Conservation (phyloP, 2,329 filamentous ascomycete genomes). For the Phialocephala sp. region DNA sequence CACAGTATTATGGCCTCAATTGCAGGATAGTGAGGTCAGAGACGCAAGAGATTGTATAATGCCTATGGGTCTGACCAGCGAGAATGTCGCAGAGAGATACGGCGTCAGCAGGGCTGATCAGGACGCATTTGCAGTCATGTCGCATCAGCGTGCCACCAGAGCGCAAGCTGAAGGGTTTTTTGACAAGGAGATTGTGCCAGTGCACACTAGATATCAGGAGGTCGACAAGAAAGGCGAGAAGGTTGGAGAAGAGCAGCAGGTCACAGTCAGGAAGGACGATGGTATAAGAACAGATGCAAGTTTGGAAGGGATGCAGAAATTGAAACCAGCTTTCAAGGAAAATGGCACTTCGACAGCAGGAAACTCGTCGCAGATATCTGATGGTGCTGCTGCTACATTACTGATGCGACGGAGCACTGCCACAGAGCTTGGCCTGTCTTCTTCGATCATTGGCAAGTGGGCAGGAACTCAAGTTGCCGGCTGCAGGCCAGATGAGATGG, state of each 20-base stretch:
- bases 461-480: slow-evolving; percentile 77
- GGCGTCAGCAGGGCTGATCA: slow-evolving; percentile 76
- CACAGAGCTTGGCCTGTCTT: slow-evolving; percentile 70
- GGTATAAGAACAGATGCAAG: slow-evolving; percentile 75
- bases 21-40: slow-evolving; percentile 66
- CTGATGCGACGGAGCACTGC: slow-evolving; percentile 87
- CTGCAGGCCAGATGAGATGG: slow-evolving; percentile 91
- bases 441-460: slow-evolving; percentile 80
- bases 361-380: slow-evolving; percentile 84
- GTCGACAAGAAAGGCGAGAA: slow-evolving; percentile 64
- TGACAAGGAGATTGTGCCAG: slow-evolving; percentile 78
- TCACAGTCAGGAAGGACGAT: slow-evolving; percentile 80
- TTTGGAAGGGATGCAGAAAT: slow-evolving; percentile 72
- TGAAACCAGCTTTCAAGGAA: slow-evolving; percentile 84
- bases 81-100: slow-evolving; percentile 85
- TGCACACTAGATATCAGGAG: slow-evolving; percentile 72
- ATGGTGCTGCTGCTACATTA: slow-evolving; percentile 83
- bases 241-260: slow-evolving; percentile 59
- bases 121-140: slow-evolving; percentile 79
- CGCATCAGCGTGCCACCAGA: slow-evolving; percentile 73
- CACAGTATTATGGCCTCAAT: slow-evolving; percentile 75
- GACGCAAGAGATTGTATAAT: slow-evolving; percentile 88
- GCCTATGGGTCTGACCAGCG: slow-evolving; percentile 89
- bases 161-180: slow-evolving; percentile 76
- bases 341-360: slow-evolving; percentile 83